Conservation (phyloP, 1,139 yeast genomes). For the Candida neerlandica region DNA sequence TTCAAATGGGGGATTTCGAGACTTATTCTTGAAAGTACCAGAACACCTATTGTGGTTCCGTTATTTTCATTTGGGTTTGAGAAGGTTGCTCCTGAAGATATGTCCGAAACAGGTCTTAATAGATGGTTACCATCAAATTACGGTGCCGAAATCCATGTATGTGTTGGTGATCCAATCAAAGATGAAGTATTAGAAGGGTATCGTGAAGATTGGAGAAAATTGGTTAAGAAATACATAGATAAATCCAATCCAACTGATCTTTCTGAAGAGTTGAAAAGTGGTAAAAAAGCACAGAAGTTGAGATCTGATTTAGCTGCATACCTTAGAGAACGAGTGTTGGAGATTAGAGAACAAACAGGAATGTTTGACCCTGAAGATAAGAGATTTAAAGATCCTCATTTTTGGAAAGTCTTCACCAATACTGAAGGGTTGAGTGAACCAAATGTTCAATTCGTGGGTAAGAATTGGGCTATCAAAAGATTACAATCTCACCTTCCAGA, state of each 20-base stretch:
- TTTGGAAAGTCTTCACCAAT: constrained; percentile 69
- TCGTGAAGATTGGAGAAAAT: constrained; percentile 65
- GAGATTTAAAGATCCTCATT: constrained; percentile 64
- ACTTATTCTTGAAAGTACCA: constrained; percentile 75
- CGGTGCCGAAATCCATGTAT: constrained; percentile 68
- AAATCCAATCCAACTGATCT: constrained; percentile 58
- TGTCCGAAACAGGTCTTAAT: constrained; percentile 53
- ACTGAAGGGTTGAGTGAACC: constrained; percentile 71
- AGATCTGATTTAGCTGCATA: constrained; percentile 73
- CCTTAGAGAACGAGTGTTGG: constrained; percentile 63
- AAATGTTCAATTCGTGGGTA: constrained; percentile 67
- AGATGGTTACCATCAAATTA: constrained; percentile 65
- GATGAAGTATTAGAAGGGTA: constrained; percentile 61
- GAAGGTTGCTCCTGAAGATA: constrained; percentile 79
- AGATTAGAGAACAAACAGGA: constrained; percentile 54
- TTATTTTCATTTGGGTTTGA: constrained; percentile 87
- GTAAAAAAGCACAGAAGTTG: constrained; percentile 61
- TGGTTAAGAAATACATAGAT: constrained; percentile 58
- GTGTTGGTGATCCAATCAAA: constrained; percentile 72
- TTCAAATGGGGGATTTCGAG: constrained; percentile 96
- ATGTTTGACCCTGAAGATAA: constrained; percentile 58
- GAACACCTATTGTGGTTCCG: constrained; percentile 88
- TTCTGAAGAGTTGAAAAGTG: constrained; percentile 61
- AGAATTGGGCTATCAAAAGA: constrained; percentile 78
- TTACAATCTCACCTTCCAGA: constrained; percentile 60